These are phyloP conservation scores for Tetrahymena elliotti DNA, from an alignment of 73 alveolate genomes.

Conservation along the genomic window DNA sequence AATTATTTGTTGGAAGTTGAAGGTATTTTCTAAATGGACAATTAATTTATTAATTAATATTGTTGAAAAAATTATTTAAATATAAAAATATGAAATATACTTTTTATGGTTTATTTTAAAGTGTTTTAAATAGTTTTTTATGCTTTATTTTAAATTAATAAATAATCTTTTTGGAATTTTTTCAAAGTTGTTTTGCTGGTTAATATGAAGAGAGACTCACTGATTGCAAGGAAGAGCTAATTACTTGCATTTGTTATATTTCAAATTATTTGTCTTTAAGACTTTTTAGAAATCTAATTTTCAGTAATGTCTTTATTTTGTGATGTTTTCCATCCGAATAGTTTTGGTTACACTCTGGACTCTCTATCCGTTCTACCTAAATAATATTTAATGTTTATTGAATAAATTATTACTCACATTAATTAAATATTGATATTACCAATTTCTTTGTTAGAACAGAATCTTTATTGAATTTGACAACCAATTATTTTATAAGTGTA, in stretches of 20 bases:
- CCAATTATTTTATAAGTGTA: background rate
- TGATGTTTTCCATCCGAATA: background rate
- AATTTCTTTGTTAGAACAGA: background rate
- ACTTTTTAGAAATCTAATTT: background rate
- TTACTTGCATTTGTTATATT: background rate
- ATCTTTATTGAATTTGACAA: background rate
- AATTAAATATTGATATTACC: background rate
- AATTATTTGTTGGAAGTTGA: no score
- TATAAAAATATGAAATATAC: no score
- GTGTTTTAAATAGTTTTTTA: no score
- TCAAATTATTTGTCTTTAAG: background rate
- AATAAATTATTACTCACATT: background rate
- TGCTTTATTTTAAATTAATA: no score
- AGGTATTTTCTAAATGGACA: no score
- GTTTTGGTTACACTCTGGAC: background rate
- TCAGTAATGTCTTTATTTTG: background rate
- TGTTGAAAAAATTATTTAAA: no score
- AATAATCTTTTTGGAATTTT: background rate
- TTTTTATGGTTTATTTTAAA: no score
- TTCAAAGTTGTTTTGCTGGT: background rate
- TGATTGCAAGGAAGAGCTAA: background rate
- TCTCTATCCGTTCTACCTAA: background rate
- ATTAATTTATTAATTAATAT: no score
- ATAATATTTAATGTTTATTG: background rate
- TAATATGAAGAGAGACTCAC: background rate